Evolutionary conservation across 116 monocot species (phyloP), one percentile per base, ranked within the genome.

Genomic region (Posidonia oceanica): DNA sequence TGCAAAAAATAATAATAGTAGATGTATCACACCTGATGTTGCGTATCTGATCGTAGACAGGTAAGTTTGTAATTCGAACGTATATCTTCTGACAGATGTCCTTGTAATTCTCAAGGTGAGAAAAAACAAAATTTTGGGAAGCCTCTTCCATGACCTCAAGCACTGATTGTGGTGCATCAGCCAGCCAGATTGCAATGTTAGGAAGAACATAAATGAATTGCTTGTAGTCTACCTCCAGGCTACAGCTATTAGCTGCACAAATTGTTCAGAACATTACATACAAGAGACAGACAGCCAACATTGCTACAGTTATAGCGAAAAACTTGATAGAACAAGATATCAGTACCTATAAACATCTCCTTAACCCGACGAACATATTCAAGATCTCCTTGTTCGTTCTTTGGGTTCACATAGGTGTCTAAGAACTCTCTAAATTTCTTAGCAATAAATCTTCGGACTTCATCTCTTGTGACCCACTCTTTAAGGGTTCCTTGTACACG

Each of bases 91-190:
- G 89, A 76, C 89, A 89, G 63, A 97, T 97, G 40, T 97, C 92
- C 76, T 79, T 92, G 67, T 97, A 97, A 39, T 97, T 97, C 68
- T 77, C 78, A 73, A 92, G 97, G 66, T 89, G 75, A 82, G 83
- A 83, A 74, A 92, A 97, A 61, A 97, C 92, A 71, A 97, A 89
- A 63, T 82, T 86, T 67, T 79, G 83, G 23, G 97, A 89, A 75
- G 92, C 97, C 68, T 97, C 97, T 72, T 97, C 97, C 92, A 97
- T 92, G 72, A 97, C 97, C 78, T 97, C 97, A 71, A 97, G 88
- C 62, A 97, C 97, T 71, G 97, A 77, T 53, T 97, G 97, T 69
- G 97, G 97, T 18, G 97, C 97, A 80, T 97, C 97, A 74, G 97
- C 97, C 58, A 97, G 71, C 97, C 97, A 97, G 53, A 97, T 92